A percentile compares a stretch with the other conserved stretches of the same genome.
phyloP scores from a whole-genome alignment of 768 basidiomycete species.

The Hortiboletus campestris region DNA sequence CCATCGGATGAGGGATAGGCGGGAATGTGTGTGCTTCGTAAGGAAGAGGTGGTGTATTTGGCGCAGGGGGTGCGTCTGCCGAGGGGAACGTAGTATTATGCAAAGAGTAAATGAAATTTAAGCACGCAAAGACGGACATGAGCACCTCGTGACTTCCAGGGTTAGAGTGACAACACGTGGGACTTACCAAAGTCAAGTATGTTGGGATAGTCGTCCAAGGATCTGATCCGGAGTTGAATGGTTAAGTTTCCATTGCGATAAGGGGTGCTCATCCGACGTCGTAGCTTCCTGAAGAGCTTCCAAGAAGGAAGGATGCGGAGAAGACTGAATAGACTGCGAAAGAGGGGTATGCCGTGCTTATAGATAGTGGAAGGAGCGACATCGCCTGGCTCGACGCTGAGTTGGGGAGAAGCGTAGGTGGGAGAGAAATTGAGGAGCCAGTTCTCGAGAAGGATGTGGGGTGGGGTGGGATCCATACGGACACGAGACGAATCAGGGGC shows the following conservation, averaged over 20 bases:
- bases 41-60: conserved; percentile 39
- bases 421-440: conserved; percentile 56
- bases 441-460: conserved; percentile 68
- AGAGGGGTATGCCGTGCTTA: conserved; percentile 81
- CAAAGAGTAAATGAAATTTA: conserved; percentile 2
- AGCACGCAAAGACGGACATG: conserved; percentile 27
- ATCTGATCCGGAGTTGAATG: conserved; percentile 48
- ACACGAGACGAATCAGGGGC: conserved; percentile 57
- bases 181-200: conserved; percentile 40
- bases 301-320: conserved; percentile 75
- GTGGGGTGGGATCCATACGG: conserved; percentile 67
- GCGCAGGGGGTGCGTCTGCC: conserved; percentile 41
- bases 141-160: conserved; percentile 31
- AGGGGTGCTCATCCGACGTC: conserved; percentile 38
- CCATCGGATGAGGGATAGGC: conserved; percentile 64
- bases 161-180: conserved; percentile 22
- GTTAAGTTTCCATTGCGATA: conserved; percentile 43
- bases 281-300: conserved; percentile 65
- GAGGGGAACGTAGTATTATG: conserved; percentile 8
- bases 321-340: conserved; percentile 68
- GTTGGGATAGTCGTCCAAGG: conserved; percentile 29
- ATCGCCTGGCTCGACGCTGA: conserved; percentile 37
- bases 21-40: conserved; percentile 62
- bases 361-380: conserved; percentile 74
- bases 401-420: conserved; percentile 10